Base-by-base conservation (phyloP, 1,139 yeast species). In the Spathaspora sp. region DNA sequence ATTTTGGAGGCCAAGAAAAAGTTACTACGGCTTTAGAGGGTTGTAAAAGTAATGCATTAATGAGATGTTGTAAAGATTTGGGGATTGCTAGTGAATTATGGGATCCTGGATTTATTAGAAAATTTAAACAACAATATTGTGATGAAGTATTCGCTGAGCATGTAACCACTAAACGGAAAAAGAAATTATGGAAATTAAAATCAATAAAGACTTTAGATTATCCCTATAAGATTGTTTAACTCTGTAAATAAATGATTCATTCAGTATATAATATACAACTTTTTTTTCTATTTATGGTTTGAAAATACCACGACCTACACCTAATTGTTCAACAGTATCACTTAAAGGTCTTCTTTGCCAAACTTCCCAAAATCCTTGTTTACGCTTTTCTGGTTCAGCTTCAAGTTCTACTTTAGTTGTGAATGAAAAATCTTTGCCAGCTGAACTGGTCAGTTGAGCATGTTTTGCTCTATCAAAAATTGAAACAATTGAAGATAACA, bases 21-120 rank as follows among this genome's bases (percentile, higher is more conserved):
- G 81, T 93, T 44, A 90, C 98, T 5, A 93, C 98, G 0, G 98
- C 99, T 0, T 85, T 95, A 41, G 99, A 93, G 68, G 99, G 99
- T 11, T 93, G 99, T 67, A 90, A 90, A 63, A 85, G 95, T 63
- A 93, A 93, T 62, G 98, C 99, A 0, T 72, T 93, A 65, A 93
- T 93, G 98, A 80, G 99, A 61, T 91, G 98, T 61, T 93, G 99
- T 68, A 93, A 93, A 63, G 99, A 93, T 68, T 75, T 93, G 57
- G 98, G 98, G 4, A 86, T 93, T 56, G 99, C 98, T 1, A 87
- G 96, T 50, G 99, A 93, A 60, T 74, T 93, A 46, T 93, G 99
- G 99, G 99, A 93, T 61, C 99, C 99, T 1, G 72, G 82, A 38
- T 93, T 91, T 58, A 90, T 93, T 51, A 80, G 93, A 54, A 67